phyloP scores from a whole-genome alignment of 2,329 filamentous ascomycete species.

The Huntiella moniliformis region DNA sequence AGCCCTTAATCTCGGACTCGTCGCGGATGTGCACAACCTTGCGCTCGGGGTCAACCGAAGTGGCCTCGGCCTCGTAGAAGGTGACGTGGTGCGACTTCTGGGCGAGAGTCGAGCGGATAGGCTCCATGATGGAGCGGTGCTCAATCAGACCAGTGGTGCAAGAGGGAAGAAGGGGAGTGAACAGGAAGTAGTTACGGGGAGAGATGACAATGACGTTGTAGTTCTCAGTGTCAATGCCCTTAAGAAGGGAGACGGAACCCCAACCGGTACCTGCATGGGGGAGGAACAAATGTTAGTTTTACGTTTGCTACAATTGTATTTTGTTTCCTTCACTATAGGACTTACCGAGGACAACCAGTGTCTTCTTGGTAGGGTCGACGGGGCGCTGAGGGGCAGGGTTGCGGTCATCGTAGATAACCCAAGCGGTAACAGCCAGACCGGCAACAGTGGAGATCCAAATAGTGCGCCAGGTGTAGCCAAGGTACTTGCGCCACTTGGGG shows the following conservation, averaged over 20 bases:
- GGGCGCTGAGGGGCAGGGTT: slow-evolving; percentile 63
- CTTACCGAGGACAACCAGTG: slow-evolving; percentile 80
- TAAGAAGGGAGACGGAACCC: slow-evolving; percentile 86
- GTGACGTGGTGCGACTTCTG: slow-evolving; percentile 87
- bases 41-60: slow-evolving; percentile 82
- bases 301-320: not conserved
- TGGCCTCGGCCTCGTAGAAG: slow-evolving; percentile 96
- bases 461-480: slow-evolving; percentile 69
- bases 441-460: slow-evolving; percentile 59
- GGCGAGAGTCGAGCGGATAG: slow-evolving; percentile 83
- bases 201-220: slow-evolving; percentile 98
- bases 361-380: slow-evolving; percentile 85
- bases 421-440: slow-evolving; percentile 52
- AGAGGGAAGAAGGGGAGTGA: slow-evolving; percentile 90
- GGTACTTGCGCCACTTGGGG: slow-evolving; percentile 43
- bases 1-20: slow-evolving; percentile 81
- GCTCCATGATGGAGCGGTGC: slow-evolving; percentile 99
- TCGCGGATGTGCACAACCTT: slow-evolving; percentile 80
- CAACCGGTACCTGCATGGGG: slow-evolving; percentile 62
- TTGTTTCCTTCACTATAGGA: slow-evolving; percentile 3
- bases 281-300: not conserved
- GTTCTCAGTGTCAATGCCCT: slow-evolving; percentile 97
- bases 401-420: slow-evolving; percentile 65
- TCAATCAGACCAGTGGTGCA: slow-evolving; percentile 96
- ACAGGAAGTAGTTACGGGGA: slow-evolving; percentile 98